Evolutionary conservation across 768 basidiomycete genomes (phyloP), one percentile per base, ranked within the genome.

Genomic region (Rhodosporidiobolus odoratus): DNA sequence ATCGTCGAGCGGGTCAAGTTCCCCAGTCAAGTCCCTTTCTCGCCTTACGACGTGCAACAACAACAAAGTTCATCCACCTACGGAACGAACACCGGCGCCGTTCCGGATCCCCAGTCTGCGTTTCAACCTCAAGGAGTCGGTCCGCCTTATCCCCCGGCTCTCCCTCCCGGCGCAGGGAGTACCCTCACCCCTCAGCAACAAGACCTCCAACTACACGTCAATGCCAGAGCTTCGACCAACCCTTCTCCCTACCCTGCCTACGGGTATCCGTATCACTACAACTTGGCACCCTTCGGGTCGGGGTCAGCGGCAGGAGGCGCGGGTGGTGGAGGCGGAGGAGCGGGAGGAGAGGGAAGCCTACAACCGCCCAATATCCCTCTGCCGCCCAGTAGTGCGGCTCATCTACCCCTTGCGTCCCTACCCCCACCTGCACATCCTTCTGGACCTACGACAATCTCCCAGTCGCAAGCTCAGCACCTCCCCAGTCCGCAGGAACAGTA

Each of bases 1-100:
- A 66, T 60, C 21, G 58, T 73, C 10, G 72, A 73, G 52, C 53
- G 68, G 15, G 72, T 69, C 7, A 52, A 40, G 54, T 73, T 23
- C 2, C 62, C 32, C 60, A 6, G 47, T n/a, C 12, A 25, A 63
- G 4, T 12, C 32, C 43, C 48, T 52, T 40, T 43, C 50, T n/a
- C 21, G 37, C 32, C 45, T 2, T 50, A 62, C 34, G 48, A 47
- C 47, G 32, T n/a, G n/a, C n/a, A n/a, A n/a, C n/a, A n/a, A n/a
- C n/a, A n/a, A n/a, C n/a, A n/a, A n/a, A n/a, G n/a, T 48, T 48
- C 61, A 34, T 19, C 48, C 43, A 12, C 43, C 23, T 45, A 45
- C 27, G 52, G 27, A n/a, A 30, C 52, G 8, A 13, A 53, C 48
- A 13, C 48, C 48, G 12, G 15, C 48, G 48, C 48, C 15, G 25